phyloP scores from a whole-genome alignment of 768 basidiomycete genomes.

The Suillus luteus region DNA sequence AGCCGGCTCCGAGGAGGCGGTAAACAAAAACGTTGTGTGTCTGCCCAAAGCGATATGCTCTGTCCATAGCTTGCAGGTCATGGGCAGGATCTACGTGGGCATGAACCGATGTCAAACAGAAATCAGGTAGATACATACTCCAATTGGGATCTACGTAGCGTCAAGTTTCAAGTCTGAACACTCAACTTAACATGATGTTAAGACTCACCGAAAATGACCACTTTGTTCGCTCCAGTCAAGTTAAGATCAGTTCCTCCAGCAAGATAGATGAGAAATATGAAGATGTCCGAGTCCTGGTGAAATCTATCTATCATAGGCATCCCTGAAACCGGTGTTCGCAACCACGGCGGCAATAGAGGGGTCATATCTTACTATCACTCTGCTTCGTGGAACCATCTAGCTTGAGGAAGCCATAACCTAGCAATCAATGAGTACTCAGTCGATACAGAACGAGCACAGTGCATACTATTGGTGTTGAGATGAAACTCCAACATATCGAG shows the following conservation, averaged over 20 bases:
- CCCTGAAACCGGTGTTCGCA: constrained; percentile 43
- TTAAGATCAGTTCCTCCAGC: constrained; percentile 93
- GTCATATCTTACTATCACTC: constrained; percentile 55
- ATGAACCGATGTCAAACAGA: not conserved
- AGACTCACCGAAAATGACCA: constrained; percentile 79
- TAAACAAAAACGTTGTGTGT: constrained; percentile 83
- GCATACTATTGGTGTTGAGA: constrained; percentile 55
- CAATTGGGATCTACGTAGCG: constrained; percentile 77
- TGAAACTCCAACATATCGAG: constrained; percentile 84
- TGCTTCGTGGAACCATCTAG: constrained; percentile 79
- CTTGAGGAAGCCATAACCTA: constrained; percentile 65
- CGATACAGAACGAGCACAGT: not conserved
- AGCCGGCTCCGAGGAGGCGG: constrained; percentile 82
- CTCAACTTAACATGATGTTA: constrained; percentile 6
- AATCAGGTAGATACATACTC: constrained; percentile 57
- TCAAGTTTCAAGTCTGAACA: not conserved
- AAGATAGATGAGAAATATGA: constrained; percentile 84
- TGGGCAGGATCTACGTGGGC: constrained; percentile 81
- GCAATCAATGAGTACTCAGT: constrained; percentile 8
- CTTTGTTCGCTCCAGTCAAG: constrained; percentile 90
- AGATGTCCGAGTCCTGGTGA: constrained; percentile 70
- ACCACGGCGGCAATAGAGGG: not conserved
- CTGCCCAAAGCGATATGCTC: constrained; percentile 86
- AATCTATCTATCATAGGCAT: constrained; percentile 88
- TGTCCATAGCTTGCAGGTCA: constrained; percentile 91